phyloP scores from a whole-genome alignment of 2,329 filamentous ascomycete species.

The Neobulgaria alba region DNA sequence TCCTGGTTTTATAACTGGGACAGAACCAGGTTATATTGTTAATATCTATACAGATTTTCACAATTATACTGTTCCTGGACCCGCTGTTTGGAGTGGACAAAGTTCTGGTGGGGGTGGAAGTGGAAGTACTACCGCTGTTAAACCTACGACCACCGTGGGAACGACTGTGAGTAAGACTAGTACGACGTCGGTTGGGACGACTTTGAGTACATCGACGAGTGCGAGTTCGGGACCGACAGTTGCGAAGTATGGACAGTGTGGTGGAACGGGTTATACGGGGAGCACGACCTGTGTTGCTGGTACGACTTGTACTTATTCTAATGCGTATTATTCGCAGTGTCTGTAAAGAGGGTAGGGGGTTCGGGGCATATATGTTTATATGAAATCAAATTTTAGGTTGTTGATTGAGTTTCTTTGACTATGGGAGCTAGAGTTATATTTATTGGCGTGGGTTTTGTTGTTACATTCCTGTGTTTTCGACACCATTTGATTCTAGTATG shows the following conservation, averaged over 20 bases:
- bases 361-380: too few species aligned
- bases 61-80: constrained; percentile 25
- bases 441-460: too few species aligned
- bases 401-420: too few species aligned
- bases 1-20: constrained; percentile 20
- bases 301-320: constrained; percentile 19
- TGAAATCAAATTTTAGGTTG: too few species aligned
- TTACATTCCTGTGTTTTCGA: too few species aligned
- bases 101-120: constrained; percentile 5
- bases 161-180: constrained; percentile 1
- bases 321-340: constrained; percentile 14
- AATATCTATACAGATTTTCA: constrained; percentile 26
- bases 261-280: constrained; percentile 23
- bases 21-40: constrained; percentile 16
- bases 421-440: too few species aligned
- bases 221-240: constrained; percentile 1
- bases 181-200: constrained; percentile 1
- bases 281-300: constrained; percentile 21
- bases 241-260: constrained; percentile 16
- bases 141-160: neutral
- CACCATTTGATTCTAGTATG: too few species aligned
- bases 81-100: constrained; percentile 21
- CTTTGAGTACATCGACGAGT: neutral
- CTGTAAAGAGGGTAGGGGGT: constrained; percentile 7
- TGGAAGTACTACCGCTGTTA: constrained; percentile 1